phyloP scores from a whole-genome alignment of 352 stramenopile species.

The Globisporangium orthogonon region DNA sequence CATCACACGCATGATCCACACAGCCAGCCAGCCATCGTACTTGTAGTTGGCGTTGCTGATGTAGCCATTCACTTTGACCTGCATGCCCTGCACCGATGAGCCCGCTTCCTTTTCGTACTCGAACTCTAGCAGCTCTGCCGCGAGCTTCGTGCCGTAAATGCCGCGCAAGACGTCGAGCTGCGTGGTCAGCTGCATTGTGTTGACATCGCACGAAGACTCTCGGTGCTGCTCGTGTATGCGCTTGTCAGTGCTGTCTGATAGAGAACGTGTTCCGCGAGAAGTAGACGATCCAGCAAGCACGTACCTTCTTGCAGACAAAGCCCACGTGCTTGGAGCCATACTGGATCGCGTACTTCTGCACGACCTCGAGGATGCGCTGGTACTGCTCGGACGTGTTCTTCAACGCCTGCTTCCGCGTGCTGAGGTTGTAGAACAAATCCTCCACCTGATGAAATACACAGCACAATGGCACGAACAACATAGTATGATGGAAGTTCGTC shows the following conservation, averaged over 20 bases:
- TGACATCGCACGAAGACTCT: conserved; percentile 73
- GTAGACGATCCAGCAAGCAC: neutral
- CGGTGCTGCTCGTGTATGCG: conserved; percentile 32
- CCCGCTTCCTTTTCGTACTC: conserved; percentile 22
- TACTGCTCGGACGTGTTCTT: conserved; percentile 94
- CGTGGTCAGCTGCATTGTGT: conserved; percentile 53
- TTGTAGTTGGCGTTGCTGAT: conserved; percentile 89
- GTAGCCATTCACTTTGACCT: conserved; percentile 44
- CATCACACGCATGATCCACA: neutral
- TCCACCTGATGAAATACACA: conserved; percentile 55
- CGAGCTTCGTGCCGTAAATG: conserved; percentile 71
- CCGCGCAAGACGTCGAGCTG: conserved; percentile 70
- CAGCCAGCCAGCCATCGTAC: conserved; percentile 22
- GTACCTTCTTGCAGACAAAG: conserved; percentile 94
- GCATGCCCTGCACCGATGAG: conserved; percentile 17
- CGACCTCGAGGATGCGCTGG: conserved; percentile 89
- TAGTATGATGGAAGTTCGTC: neutral
- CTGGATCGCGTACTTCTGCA: conserved; percentile 96
- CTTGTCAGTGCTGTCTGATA: too few species aligned
- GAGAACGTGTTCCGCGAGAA: too few species aligned
- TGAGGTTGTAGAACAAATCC: conserved; percentile 99
- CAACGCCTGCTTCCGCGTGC: conserved; percentile 89
- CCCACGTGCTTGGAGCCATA: conserved; percentile 82
- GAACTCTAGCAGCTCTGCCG: conserved; percentile 53
- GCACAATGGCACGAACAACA: neutral